Evolutionary conservation across 2,329 filamentous ascomycete genomes (phyloP).

Genomic region (Aspergillus sergii): DNA sequence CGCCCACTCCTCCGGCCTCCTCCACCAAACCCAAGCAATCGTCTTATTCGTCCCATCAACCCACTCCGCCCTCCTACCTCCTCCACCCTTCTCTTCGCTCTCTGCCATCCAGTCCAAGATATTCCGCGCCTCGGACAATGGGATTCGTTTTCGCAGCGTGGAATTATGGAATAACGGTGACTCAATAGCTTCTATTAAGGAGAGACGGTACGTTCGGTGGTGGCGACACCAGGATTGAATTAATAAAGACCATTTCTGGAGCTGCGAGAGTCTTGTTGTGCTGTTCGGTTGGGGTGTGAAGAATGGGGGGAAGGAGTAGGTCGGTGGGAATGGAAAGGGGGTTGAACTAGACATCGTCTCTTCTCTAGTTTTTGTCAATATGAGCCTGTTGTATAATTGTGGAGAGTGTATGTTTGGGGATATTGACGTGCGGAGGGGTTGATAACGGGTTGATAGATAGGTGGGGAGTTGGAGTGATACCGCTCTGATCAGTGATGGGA

Average conservation of each 20-base stretch:
- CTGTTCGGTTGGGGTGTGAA: slow-evolving; percentile 52
- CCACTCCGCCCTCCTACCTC: slow-evolving; percentile 62
- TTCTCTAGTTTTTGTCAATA: neutral
- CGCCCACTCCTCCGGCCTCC: slow-evolving; percentile 88
- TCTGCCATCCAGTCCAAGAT: slow-evolving; percentile 60
- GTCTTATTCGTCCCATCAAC: slow-evolving; percentile 55
- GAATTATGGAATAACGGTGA: slow-evolving; percentile 60
- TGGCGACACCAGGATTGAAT: slow-evolving; percentile 82
- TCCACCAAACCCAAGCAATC: slow-evolving; percentile 79
- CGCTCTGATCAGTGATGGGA: neutral
- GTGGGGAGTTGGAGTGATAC: neutral
- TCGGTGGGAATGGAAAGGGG: slow-evolving; percentile 44
- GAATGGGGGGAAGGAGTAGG: slow-evolving; percentile 57
- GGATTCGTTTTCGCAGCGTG: slow-evolving; percentile 48
- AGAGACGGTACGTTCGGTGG: slow-evolving; percentile 75
- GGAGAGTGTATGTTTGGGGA: neutral
- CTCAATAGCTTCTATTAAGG: slow-evolving; percentile 63
- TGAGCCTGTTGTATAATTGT: neutral
- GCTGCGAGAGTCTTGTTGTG: slow-evolving; percentile 52
- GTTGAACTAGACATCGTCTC: slow-evolving; percentile 17
- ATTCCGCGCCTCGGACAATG: slow-evolving; percentile 54
- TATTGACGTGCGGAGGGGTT: neutral
- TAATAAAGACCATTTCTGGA: slow-evolving; percentile 82
- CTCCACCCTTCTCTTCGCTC: slow-evolving; percentile 44
- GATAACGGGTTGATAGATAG: neutral